Conservation (phyloP, 768 basidiomycete species). For the Boletus reticuloceps region DNA sequence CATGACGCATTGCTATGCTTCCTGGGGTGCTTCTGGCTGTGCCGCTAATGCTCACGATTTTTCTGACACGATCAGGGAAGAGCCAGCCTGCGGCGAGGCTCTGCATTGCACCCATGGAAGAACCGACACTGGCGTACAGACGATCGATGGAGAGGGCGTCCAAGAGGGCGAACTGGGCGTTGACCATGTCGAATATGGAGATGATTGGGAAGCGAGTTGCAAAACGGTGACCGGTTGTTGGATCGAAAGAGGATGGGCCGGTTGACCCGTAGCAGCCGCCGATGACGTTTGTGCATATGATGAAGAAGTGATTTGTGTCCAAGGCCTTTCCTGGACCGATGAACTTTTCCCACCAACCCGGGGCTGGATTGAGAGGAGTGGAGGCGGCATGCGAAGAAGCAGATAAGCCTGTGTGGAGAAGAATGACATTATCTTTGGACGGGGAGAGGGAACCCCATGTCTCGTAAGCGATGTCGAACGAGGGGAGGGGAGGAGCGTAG, state of each 20-base stretch:
- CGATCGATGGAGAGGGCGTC: slow-evolving; percentile 81
- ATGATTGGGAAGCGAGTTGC: slow-evolving; percentile 91
- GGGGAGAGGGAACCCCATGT: slow-evolving; percentile 92
- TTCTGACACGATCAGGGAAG: slow-evolving; percentile 82
- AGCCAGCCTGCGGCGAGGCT: slow-evolving; percentile 95
- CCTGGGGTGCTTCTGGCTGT: slow-evolving; percentile 90
- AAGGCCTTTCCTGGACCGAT: slow-evolving; percentile 93
- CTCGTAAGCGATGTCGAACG: slow-evolving; percentile 92
- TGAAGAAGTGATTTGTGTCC: slow-evolving; percentile 89
- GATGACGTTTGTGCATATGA: slow-evolving; percentile 95
- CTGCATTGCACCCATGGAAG: slow-evolving; percentile 98
- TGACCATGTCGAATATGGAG: slow-evolving; percentile 96
- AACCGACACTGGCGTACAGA: slow-evolving; percentile 91
- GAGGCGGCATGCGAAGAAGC: slow-evolving; percentile 95
- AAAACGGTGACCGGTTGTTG: slow-evolving; percentile 65
- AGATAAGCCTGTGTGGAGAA: slow-evolving; percentile 94
- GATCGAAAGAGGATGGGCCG: slow-evolving; percentile 84
- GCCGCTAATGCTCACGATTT: slow-evolving; percentile 92
- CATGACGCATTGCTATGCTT: slow-evolving; percentile 93
- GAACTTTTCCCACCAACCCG: slow-evolving; percentile 99
- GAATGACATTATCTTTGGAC: slow-evolving; percentile 79
- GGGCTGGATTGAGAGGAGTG: slow-evolving; percentile 67
- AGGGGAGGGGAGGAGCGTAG: slow-evolving; percentile 57
- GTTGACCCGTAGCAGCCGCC: slow-evolving; percentile 98
- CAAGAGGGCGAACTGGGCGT: slow-evolving; percentile 84